Evolutionary conservation across 1,284 basidiomycete species (phyloP).

Genomic region (Marasmius tenuissimus): DNA sequence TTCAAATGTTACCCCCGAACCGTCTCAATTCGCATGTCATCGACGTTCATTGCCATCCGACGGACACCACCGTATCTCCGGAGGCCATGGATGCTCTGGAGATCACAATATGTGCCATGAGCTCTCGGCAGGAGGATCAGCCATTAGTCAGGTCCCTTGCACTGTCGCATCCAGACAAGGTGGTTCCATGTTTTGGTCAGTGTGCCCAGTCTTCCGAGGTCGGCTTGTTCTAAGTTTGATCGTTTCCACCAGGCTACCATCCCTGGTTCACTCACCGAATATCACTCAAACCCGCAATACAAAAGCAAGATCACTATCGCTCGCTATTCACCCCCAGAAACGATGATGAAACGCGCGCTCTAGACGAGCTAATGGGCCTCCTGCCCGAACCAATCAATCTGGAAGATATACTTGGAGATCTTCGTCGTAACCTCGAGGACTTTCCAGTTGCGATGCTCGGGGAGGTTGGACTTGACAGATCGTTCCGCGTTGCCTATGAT

Average conservation of each 20-base stretch:
- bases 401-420: slow-evolving; percentile 45
- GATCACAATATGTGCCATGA: slow-evolving; percentile 76
- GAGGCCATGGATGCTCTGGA: slow-evolving; percentile 49
- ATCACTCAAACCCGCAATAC: slow-evolving; percentile 37
- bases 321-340: slow-evolving; percentile 46
- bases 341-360: slow-evolving; percentile 35
- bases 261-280: slow-evolving; percentile 83
- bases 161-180: slow-evolving; percentile 54
- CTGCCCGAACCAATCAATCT: slow-evolving; percentile 68
- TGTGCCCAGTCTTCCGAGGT: slow-evolving; percentile 6
- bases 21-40: slow-evolving; percentile 60
- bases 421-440: slow-evolving; percentile 54
- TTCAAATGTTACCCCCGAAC: slow-evolving; percentile 25
- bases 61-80: slow-evolving; percentile 48
- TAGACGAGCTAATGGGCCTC: slow-evolving; percentile 49
- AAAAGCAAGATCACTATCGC: slow-evolving; percentile 69
- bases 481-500: slow-evolving; percentile 65
- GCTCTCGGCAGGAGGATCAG: slow-evolving; percentile 64
- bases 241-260: slow-evolving; percentile 63
- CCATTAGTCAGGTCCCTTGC: slow-evolving; percentile 61
- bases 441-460: slow-evolving; percentile 76
- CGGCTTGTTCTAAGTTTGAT: slow-evolving; percentile 2
- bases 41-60: slow-evolving; percentile 83
- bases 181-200: slow-evolving; percentile 77
- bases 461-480: slow-evolving; percentile 81